Evolutionary conservation across 768 basidiomycete genomes (phyloP), one percentile per base, ranked within the genome.

Genomic region (Cantharellus anzutake): DNA sequence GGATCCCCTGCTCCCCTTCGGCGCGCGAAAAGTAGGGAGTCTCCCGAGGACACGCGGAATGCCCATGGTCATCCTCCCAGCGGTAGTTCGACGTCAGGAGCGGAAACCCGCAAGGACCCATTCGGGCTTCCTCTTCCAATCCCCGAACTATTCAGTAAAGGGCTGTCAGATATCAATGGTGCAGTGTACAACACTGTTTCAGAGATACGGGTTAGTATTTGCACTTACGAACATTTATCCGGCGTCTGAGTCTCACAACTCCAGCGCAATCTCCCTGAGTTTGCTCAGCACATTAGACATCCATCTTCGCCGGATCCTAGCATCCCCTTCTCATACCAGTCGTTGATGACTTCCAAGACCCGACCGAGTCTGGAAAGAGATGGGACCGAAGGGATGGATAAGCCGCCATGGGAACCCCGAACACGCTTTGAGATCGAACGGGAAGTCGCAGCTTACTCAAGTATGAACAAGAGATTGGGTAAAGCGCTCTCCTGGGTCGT

Each of bases 151-250:
- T 74, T 88, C 63, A 77, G 87, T 0, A 76, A 82, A 56, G 82
- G 84, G 29, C 69, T 90, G 56, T 65, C 87, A 62, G 86, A 90
- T n/a, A 84, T 88, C 61, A 89, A 89, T 68, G 86, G 81, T 70
- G 85, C 84, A 0, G 71, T 89, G 20, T 80, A 84, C 78, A 85
- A 77, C 67, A 86, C 86, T 0, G 82, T 90, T 2, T 78, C 82
- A 3, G 87, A 87, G 69, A 70, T 85, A 44, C 81, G 78, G 70
- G 91, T 86, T 64, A 65, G 78, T 66, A 5, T 40, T 5, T 37
- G 41, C 34, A 44, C 29, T 16, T 42, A 29, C 5, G 7, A 39
- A 20, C 57, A 20, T 34, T 61, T 4, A 44, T 61, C 64, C n/a
- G 56, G 67, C 39, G 68, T 69, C 50, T 68, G 67, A 63, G 20